Conservation (phyloP, 164 flowering plant genomes). For the Nymphaea colorata region DNA sequence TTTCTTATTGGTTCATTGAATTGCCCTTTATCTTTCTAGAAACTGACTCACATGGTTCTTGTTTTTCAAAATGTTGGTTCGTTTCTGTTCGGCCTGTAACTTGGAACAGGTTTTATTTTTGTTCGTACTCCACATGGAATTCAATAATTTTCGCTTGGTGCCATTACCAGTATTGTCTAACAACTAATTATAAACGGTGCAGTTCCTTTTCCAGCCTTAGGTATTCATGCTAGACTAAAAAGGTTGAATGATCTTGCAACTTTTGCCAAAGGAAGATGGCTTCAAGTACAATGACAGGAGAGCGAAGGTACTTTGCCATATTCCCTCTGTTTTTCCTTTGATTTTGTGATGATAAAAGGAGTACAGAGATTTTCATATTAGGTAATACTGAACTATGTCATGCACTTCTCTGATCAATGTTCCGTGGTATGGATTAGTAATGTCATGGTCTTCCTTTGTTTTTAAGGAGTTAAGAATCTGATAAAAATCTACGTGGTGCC, state of each 20-base stretch:
- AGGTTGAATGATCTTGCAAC: conserved; percentile 45
- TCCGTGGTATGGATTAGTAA: not conserved
- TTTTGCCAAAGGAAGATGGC: conserved; percentile 27
- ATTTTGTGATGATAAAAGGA: not conserved
- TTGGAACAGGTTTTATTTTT: too few species aligned
- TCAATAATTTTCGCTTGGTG: too few species aligned
- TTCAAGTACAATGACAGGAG: conserved; percentile 54
- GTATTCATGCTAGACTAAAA: not conserved
- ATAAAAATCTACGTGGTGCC: too few species aligned
- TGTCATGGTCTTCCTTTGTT: not conserved
- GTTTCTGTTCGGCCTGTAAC: too few species aligned
- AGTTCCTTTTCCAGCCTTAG: too few species aligned
- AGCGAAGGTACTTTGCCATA: conserved; percentile 36
- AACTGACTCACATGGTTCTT: too few species aligned
- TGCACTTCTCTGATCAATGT: not conserved
- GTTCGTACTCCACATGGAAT: too few species aligned
- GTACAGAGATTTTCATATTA: not conserved
- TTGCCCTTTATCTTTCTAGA: too few species aligned
- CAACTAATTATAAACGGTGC: too few species aligned
- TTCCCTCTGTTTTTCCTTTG: conserved; percentile 1
- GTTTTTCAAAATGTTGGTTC: too few species aligned
- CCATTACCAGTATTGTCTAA: too few species aligned
- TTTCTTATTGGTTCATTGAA: too few species aligned
- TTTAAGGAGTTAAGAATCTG: not conserved
- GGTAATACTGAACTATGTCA: not conserved